Base-by-base conservation (phyloP, 2,329 filamentous ascomycete species). In the Colletotrichum spaethianum region DNA sequence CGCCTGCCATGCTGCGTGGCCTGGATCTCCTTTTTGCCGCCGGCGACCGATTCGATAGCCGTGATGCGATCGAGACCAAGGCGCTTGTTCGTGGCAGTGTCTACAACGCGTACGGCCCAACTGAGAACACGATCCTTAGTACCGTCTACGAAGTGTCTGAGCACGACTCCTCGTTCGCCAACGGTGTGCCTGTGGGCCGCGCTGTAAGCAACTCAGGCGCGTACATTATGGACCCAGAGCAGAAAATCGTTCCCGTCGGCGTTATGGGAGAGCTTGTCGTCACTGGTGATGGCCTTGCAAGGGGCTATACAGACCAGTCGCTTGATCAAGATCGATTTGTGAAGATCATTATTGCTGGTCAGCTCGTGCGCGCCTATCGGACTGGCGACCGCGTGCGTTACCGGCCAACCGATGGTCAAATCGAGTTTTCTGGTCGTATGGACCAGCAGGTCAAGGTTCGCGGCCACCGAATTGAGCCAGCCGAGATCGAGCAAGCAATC, bases 311-410 rank as follows among this genome's bases (percentile, higher is more conserved):
- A 1, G 64, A 79, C n/a, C 9, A 67, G 3, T 12, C 38, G 6
- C 66, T 50, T 1, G 46, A 77, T 28, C n/a, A 6, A 0, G 57
- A 73, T 7, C 74, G 74, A 1, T 79, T 79, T 40, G 48, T 78
- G 12, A 18, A 62, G 0, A 28, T 76, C 9, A 12, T 46, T 1
- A 66, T 77, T 2, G 62, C 40, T 16, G 31, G 20, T 3, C 31
- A 65, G 23, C 2, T 3, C 1, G 48, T 75, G 1, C 38, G 71
- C 5, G 78, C 76, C 0, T 80, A 80, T 31, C 67, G 75, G 1
- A 81, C 79, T 0, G 79, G 79, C 1, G 79, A 62, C 7, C 59
- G 59, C 11, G 59, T 62, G 40, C 42, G 59, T 1, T 62, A 62
- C 26, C 26, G 59, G 40, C 59, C 59, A 3, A 42, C 36, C 80